These are phyloP conservation scores for Gentiana macrophylla DNA, from an alignment of 257 asterid species.

Conservation along the genomic window DNA sequence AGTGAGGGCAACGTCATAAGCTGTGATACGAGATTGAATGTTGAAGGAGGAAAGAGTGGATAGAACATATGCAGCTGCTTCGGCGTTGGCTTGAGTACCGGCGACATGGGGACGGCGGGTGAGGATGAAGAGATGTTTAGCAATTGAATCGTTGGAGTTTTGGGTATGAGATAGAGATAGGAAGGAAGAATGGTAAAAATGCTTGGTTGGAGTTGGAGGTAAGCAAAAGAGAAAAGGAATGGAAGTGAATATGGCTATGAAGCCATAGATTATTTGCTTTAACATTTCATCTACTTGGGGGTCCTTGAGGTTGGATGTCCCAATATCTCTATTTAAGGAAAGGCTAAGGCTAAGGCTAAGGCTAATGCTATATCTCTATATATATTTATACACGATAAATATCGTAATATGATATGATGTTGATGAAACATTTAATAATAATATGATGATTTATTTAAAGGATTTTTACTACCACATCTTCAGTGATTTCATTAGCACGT, in stretches of 20 bases:
- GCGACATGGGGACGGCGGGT: constrained; percentile 77
- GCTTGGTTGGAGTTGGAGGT: constrained; percentile 17
- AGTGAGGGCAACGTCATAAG: constrained; percentile 53
- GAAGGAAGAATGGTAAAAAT: constrained; percentile 54
- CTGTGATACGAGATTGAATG: constrained; percentile 30
- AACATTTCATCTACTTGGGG: constrained; percentile 10
- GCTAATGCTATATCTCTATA: too few relatives aligned
- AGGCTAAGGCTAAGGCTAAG: too few relatives aligned
- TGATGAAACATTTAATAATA: too few relatives aligned
- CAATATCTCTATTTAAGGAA: too few relatives aligned
- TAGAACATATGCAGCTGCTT: constrained; percentile 62
- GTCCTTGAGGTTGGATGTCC: too few relatives aligned
- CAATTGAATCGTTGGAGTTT: constrained; percentile 49
- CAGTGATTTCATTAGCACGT: too few relatives aligned
- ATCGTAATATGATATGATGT: too few relatives aligned
- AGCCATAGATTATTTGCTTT: constrained; percentile 19
- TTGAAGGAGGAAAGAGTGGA: constrained; percentile 48
- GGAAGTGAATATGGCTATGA: constrained; percentile 29
- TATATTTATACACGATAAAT: too few relatives aligned
- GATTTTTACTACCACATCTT: too few relatives aligned
- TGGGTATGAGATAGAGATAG: constrained; percentile 32
- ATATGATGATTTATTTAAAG: too few relatives aligned
- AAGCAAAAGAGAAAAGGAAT: constrained; percentile 16
- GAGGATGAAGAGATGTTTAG: constrained; percentile 49
- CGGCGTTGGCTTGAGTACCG: constrained; percentile 69